These are phyloP conservation scores for Pseudopyricularia javanii DNA, from an alignment of 2,329 filamentous ascomycete species.

Conservation along the genomic window DNA sequence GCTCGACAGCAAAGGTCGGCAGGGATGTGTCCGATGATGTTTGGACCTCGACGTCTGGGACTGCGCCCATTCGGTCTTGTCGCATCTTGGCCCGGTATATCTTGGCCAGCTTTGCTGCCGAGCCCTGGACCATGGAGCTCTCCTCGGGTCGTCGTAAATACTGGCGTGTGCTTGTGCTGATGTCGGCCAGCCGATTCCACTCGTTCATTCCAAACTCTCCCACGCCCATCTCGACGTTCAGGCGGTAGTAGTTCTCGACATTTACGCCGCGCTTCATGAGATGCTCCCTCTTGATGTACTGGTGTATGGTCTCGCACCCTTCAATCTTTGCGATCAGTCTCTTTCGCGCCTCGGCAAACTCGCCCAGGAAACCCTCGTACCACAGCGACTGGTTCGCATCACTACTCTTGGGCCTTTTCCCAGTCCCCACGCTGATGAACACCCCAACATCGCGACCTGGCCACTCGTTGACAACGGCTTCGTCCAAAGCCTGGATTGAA, in stretches of 20 bases:
- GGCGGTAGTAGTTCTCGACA: conserved; percentile 80
- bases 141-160: conserved; percentile 67
- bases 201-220: conserved; percentile 99
- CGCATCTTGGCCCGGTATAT: conserved; percentile 66
- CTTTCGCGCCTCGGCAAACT: conserved; percentile 80
- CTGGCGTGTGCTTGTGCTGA: conserved; percentile 79
- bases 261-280: conserved; percentile 68
- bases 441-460: conserved; percentile 85
- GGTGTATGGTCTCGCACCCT: conserved; percentile 83
- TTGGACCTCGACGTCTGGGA: conserved; percentile 29
- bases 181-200: conserved; percentile 87
- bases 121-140: conserved; percentile 63
- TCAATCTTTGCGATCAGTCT: conserved; percentile 87
- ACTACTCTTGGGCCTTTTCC: conserved; percentile 56
- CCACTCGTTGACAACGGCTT: conserved; percentile 88
- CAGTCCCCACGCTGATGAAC: conserved; percentile 89
- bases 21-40: conserved; percentile 27
- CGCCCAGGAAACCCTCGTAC: conserved; percentile 90
- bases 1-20: conserved; percentile 38
- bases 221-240: conserved; percentile 95
- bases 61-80: conserved; percentile 35
- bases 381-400: conserved; percentile 66
- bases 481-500: conserved; percentile 71
- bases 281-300: conserved; percentile 71
- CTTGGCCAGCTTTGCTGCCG: conserved; percentile 70